These are phyloP conservation scores for Citrus australasica DNA, from an alignment of 345 rosid species.

Conservation along the genomic window DNA sequence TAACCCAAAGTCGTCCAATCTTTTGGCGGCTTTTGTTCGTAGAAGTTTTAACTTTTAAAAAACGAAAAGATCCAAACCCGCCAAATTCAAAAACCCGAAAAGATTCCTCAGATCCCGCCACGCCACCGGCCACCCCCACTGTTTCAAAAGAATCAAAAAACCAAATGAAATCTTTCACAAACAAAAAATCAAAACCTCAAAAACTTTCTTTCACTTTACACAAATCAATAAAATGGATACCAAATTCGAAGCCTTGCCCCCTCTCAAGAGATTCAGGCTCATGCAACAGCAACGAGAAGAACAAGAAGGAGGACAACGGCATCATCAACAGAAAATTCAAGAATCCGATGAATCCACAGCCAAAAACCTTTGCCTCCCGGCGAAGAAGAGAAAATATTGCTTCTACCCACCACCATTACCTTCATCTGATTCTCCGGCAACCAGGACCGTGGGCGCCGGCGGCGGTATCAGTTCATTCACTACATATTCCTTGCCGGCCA, in stretches of 20 bases:
- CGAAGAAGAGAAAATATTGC: constrained; percentile 77
- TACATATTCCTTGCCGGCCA: constrained; percentile 58
- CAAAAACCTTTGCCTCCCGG: constrained; percentile 44
- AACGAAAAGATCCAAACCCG: not conserved
- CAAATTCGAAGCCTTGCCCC: constrained; percentile 53
- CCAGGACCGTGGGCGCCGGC: not conserved
- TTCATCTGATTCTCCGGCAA: constrained; percentile 7
- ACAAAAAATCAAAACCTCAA: not conserved
- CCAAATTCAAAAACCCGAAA: not conserved
- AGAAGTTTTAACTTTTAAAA: not conserved
- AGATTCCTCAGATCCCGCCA: not conserved
- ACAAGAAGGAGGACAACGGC: constrained; percentile 30
- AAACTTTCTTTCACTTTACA: not conserved
- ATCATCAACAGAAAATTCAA: constrained; percentile 18
- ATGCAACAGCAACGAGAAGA: constrained; percentile 28
- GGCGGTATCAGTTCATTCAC: not conserved
- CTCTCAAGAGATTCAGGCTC: constrained; percentile 64
- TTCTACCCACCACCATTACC: constrained; percentile 15
- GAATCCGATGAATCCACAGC: constrained; percentile 21
- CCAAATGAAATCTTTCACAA: not conserved
- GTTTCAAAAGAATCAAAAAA: not conserved
- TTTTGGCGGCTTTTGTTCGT: not conserved
- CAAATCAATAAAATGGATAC: constrained; percentile 39
- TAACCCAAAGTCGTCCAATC: not conserved
- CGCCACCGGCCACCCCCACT: too few species aligned